Percentiles rank a stretch among this genome's conserved stretches.
These are phyloP conservation scores for Boletus eberwhitei DNA, from an alignment of 768 basidiomycete species.

Conservation along the genomic window DNA sequence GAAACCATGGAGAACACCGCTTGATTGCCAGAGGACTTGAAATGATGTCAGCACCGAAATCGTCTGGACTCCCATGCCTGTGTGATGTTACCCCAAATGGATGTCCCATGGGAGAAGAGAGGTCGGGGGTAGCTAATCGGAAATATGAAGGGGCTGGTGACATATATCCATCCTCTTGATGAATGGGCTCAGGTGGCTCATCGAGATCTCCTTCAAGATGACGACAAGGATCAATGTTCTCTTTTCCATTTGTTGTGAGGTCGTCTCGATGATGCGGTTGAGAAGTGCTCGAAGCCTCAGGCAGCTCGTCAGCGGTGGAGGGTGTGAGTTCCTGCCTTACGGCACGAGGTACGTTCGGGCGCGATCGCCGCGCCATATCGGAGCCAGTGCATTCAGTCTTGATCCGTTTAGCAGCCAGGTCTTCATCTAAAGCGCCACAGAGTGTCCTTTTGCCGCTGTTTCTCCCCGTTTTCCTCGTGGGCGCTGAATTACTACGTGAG, in stretches of 20 bases:
- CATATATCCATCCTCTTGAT: constrained; percentile 80
- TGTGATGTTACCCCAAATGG: constrained; percentile 18
- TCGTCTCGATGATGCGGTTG: constrained; percentile 43
- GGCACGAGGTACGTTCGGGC: constrained; percentile 11
- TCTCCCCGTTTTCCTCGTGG: constrained; percentile 42
- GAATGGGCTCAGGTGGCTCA: constrained; percentile 41
- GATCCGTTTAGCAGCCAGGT: constrained; percentile 51
- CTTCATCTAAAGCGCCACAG: constrained; percentile 66
- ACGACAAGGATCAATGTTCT: constrained; percentile 36
- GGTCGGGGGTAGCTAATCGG: constrained; percentile 50
- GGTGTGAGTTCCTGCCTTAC: constrained; percentile 9
- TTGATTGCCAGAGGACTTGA: constrained; percentile 31
- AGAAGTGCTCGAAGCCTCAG: constrained; percentile 33
- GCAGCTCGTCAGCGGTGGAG: constrained; percentile 4
- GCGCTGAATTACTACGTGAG: constrained; percentile 28
- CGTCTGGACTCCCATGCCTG: constrained; percentile 23
- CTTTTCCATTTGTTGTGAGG: constrained; percentile 34
- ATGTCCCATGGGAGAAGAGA: constrained; percentile 62
- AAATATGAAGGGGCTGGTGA: constrained; percentile 60
- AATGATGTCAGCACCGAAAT: constrained; percentile 50
- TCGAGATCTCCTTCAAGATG: constrained; percentile 42
- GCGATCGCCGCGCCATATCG: constrained; percentile 31
- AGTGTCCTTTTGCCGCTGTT: constrained; percentile 77
- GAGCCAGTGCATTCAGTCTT: constrained; percentile 20
- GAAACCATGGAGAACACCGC: constrained; percentile 13